Evolutionary conservation across 257 asterid genomes (phyloP).

Genomic region (Schizonepeta tenuifolia): DNA sequence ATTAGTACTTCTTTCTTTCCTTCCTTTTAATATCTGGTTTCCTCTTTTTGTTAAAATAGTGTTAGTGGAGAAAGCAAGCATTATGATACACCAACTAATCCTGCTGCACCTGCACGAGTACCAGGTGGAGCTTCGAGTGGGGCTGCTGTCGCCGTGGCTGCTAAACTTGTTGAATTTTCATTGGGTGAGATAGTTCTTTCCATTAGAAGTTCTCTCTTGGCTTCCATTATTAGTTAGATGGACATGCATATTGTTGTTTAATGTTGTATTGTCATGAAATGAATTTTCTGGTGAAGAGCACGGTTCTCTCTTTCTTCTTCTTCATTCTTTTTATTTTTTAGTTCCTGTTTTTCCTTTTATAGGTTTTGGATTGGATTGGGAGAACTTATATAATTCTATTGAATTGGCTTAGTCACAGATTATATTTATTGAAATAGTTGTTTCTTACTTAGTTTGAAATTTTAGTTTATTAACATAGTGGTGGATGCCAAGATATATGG

Average conservation of each 20-base stretch:
- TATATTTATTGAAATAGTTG: neutral
- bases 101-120: slow-evolving; percentile 68
- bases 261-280: slow-evolving; percentile 2
- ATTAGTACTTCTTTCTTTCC: neutral
- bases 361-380: neutral
- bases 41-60: slow-evolving; percentile 44
- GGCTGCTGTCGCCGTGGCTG: slow-evolving; percentile 95
- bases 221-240: neutral
- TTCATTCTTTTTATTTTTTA: neutral
- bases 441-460: neutral
- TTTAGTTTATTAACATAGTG: neutral
- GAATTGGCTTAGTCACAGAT: neutral
- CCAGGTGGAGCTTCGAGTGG: slow-evolving; percentile 99
- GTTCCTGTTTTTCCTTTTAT: neutral
- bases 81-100: slow-evolving; percentile 89
- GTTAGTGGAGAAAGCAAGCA: slow-evolving; percentile 87
- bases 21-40: neutral
- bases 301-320: neutral
- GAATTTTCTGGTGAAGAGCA: neutral
- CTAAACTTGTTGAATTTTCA: slow-evolving; percentile 87
- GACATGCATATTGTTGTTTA: neutral
- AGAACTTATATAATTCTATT: slow-evolving; percentile 4
- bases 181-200: slow-evolving; percentile 59
- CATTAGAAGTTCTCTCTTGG: neutral
- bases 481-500: neutral